Base-by-base conservation (phyloP, 1,284 basidiomycete genomes). In the Amylostereum chailletii region DNA sequence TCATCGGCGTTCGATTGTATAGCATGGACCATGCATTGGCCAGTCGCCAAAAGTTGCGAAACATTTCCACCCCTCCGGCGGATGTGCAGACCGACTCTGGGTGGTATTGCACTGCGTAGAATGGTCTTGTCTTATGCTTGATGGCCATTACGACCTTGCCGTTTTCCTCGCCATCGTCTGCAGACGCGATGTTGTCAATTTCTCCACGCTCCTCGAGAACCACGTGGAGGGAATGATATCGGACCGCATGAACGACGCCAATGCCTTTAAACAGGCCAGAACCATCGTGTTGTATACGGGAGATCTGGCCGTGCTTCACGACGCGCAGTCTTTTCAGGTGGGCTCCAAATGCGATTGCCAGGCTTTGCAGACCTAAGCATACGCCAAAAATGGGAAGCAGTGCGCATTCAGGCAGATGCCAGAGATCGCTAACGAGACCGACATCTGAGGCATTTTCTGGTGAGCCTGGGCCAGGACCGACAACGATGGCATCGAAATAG, bases 51-150 rank as follows among this genome's bases (percentile, higher is more conserved):
- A 90, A 90, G 61, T 88, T 90, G 10, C 62, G 62, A 42, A 89
- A 54, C n/a, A 88, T 75, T 47, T 79, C 72, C 11, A 73, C 57
- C 1, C 86, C 86, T 7, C 81, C 82, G 2, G 73, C 76, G 43
- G 69, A 66, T 2, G 84, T 88, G 54, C 82, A 75, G 2, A 81
- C 77, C 5, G 83, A 90, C 66, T 95, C 94, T 1, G 94, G 95
- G 64, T 98, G 95, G 60, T 96, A 98, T 62, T 98, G 94, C 2
- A 98, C 93, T 2, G 90, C 92, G 82, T 87, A 94, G 57, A 94
- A 89, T 0, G 94, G 90, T 53, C 76, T 76, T 8, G 59, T 63
- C 42, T 59, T 71, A 62, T 94, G 92, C 56, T 72, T 75, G 32
- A 76, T 65, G 31, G 79, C 85, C 86, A 90, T 90, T 26, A 84